A percentile compares a stretch with the other conserved stretches of the same genome.
phyloP scores from a whole-genome alignment of 345 rosid genomes.

The Moricandia moricandioides region DNA sequence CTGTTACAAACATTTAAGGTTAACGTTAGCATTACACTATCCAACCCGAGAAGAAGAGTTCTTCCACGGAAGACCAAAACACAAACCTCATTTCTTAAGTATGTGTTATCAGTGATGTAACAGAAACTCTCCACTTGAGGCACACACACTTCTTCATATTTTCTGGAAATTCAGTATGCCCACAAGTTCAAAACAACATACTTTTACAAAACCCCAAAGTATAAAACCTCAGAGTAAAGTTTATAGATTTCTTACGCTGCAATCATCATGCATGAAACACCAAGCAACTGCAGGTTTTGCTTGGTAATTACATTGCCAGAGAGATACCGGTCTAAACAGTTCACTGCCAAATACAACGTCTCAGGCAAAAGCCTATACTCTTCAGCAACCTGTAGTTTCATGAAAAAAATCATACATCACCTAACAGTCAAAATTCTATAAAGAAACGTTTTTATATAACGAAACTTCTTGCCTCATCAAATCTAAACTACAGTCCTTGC shows the following conservation, averaged over 20 bases:
- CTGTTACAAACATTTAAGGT: conserved; percentile 37
- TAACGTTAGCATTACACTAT: not conserved
- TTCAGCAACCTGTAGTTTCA: conserved; percentile 74
- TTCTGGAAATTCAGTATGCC: conserved; percentile 44
- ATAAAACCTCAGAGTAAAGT: not conserved
- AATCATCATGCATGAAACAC: conserved; percentile 93
- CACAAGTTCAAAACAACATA: conserved; percentile 1
- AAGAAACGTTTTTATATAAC: not conserved
- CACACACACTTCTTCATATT: conserved; percentile 89
- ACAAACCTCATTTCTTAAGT: conserved; percentile 76
- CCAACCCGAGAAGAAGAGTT: not conserved
- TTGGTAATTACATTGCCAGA: conserved; percentile 78
- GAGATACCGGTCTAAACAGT: conserved; percentile 89
- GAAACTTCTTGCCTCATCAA: not conserved
- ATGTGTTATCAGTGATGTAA: conserved; percentile 91
- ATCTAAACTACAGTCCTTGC: not conserved
- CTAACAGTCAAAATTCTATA: not conserved
- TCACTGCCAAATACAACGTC: conserved; percentile 76
- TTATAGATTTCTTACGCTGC: conserved; percentile 64
- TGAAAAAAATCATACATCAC: not conserved
- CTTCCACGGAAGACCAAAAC: not conserved
- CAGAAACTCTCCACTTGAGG: conserved; percentile 94
- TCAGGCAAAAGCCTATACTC: conserved; percentile 93
- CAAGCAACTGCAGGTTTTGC: conserved; percentile 82
- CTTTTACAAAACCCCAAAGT: not conserved